Base-by-base conservation (phyloP, 352 stramenopile genomes). In the Globisporangium iwayamae region DNA sequence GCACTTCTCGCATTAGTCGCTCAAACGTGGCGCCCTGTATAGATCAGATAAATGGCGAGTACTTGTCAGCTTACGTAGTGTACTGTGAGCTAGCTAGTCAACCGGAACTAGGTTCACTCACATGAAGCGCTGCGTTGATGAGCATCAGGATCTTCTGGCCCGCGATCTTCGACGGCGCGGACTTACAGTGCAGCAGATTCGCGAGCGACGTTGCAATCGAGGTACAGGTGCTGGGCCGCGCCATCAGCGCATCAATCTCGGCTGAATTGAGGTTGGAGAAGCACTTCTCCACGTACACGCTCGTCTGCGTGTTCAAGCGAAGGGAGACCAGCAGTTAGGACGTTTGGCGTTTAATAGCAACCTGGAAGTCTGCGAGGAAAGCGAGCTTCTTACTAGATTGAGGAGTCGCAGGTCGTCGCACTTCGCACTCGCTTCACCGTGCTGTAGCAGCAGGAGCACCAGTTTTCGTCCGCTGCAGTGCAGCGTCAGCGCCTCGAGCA, bases 281-380 rank as follows among this genome's bases (percentile, higher is more conserved):
- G n/a, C 77, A 84, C 56, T 87, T 89, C 41, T 87, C 79, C 1
- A 85, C 71, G 50, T 89, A 89, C 51, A 87, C 57, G 20, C 71
- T 81, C 0, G 77, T 76, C 79, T 89, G n/a, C 4, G 38, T 3
- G 41, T 34, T 10, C 5, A 28, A 28, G n/a, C 5, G 20, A 58
- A 47, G 53, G 14, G 41, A 9, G 30, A 9, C 18, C 20, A 9
- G 50, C 11, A 54, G 22, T 54, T 11, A 53, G 46, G 34, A 39
- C 34, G 34, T 11, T 39, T 13, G 38, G 1, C 38, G 7, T 51
- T 16, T 51, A 18, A 22, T 18, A 6, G 11, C 8, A 1, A 25
- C 9, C 13, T 51, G n/a, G 18, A 28, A 28, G 18, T 20, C 14
- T 51, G 1, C 13, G 20, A 20, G 22, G 11, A 16, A 56, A 56